Percentiles rank a stretch among this genome's conserved stretches.
Evolutionary conservation across 176 grass and related monocot species (phyloP).

Genomic region (Tuctoria greenei): DNA sequence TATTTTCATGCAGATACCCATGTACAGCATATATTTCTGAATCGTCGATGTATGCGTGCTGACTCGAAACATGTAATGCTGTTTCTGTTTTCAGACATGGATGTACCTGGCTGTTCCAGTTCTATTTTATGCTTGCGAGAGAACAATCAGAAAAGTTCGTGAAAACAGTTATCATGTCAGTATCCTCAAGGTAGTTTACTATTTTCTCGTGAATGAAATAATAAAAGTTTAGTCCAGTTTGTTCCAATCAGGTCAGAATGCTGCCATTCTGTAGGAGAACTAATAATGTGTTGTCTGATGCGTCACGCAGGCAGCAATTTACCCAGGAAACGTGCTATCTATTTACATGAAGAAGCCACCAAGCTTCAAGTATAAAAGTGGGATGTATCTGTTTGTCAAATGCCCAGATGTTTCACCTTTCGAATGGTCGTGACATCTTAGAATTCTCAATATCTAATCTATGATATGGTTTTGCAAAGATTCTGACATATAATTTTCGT

Average conservation of each 20-base stretch:
- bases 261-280: not conserved
- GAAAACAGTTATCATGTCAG: conserved; percentile 66
- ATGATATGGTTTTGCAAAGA: not conserved
- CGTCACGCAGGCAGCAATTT: conserved; percentile 83
- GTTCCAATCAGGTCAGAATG: not conserved
- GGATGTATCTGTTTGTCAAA: conserved; percentile 98
- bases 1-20: conserved; percentile 24
- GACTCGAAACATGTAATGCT: not conserved
- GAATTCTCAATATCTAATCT: not conserved
- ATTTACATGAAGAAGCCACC: conserved; percentile 86
- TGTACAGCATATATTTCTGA: not conserved
- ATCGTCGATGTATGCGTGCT: not conserved
- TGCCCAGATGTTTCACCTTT: conserved; percentile 93
- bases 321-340: conserved; percentile 89
- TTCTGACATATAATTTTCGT: conserved; percentile 6
- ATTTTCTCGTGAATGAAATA: not conserved
- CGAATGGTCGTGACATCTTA: conserved; percentile 71
- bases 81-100: conserved; percentile 64
- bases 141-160: conserved; percentile 66
- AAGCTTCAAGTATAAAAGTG: conserved; percentile 89
- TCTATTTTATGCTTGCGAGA: conserved; percentile 80
- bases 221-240: not conserved
- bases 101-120: conserved; percentile 86
- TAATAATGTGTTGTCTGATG: conserved; percentile 11
- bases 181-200: conserved; percentile 68